Conservation (phyloP, 345 rosid species). For the Ceriops zippeliana region DNA sequence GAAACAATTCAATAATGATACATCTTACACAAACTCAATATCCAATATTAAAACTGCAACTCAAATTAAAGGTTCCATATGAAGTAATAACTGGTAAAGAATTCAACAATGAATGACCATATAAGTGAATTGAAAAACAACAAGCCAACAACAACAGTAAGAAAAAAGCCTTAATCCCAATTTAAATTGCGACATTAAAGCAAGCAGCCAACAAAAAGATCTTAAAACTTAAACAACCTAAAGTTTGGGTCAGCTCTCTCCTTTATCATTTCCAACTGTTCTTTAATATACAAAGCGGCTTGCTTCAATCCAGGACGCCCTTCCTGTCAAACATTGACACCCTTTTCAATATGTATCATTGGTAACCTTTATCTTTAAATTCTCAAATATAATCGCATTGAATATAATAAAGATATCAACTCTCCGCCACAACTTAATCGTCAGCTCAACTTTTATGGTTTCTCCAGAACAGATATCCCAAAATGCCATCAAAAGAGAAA, state of each 20-base stretch:
- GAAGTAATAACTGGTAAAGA: not conserved
- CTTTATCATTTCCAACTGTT: constrained; percentile 60
- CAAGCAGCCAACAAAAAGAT: not conserved
- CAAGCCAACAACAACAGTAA: too few relatives aligned
- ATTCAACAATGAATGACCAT: not conserved
- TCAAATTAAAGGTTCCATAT: not conserved
- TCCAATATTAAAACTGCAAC: too few relatives aligned
- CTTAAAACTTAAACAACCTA: constrained; percentile 39
- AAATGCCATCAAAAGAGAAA: not conserved
- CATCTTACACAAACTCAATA: not conserved
- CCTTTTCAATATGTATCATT: not conserved
- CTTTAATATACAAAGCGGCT: constrained; percentile 77
- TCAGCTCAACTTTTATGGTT: too few relatives aligned
- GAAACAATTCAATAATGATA: not conserved
- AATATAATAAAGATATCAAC: not conserved
- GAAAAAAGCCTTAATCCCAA: too few relatives aligned
- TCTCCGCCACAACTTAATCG: not conserved
- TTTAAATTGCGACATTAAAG: not conserved
- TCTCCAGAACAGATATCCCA: too few relatives aligned
- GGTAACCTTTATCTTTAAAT: not conserved
- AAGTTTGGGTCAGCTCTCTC: constrained; percentile 71
- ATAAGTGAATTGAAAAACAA: not conserved
- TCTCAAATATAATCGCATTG: not conserved
- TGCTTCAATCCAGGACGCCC: constrained; percentile 79
- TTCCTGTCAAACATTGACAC: constrained; percentile 43